Percentiles rank a stretch among this genome's conserved stretches.
Evolutionary conservation across 2,329 filamentous ascomycete species (phyloP).

Genomic region (Colletotrichum tabaci): DNA sequence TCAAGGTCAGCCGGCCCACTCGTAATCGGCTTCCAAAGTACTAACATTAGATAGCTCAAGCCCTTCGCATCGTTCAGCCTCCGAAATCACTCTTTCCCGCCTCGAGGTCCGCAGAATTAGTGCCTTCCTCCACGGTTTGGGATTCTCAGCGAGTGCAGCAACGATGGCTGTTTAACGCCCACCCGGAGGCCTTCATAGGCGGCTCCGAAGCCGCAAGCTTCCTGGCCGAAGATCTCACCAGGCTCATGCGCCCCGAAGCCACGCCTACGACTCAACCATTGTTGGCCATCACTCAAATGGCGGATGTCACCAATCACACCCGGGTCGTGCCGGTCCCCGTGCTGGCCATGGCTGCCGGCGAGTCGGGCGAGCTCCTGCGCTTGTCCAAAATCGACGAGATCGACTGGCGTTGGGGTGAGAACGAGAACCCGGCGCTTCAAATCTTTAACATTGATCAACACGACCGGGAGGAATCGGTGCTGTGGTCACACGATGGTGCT

Average conservation of each 20-base stretch:
- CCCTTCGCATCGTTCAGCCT: slow-evolving; percentile 31
- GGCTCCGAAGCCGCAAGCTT: slow-evolving; percentile 50
- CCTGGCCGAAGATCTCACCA: slow-evolving; percentile 55
- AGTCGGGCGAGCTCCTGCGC: slow-evolving; percentile 70
- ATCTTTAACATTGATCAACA: slow-evolving; percentile 60
- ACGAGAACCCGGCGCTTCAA: slow-evolving; percentile 62
- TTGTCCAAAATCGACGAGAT: slow-evolving; percentile 66
- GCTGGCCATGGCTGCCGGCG: slow-evolving; percentile 68
- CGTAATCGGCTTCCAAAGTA: background rate
- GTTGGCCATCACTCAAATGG: slow-evolving; percentile 71
- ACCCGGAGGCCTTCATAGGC: slow-evolving; percentile 66
- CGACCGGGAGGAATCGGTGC: slow-evolving; percentile 62
- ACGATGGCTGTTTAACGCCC: slow-evolving; percentile 65
- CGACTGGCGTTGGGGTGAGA: slow-evolving; percentile 67
- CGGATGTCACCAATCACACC: slow-evolving; percentile 54
- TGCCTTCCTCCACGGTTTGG: slow-evolving; percentile 24
- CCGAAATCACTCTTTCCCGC: slow-evolving; percentile 29
- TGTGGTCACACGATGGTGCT: slow-evolving; percentile 68
- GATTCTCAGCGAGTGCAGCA: slow-evolving; percentile 51
- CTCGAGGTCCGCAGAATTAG: slow-evolving; percentile 16
- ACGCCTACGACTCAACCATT: slow-evolving; percentile 51
- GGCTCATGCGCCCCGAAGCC: slow-evolving; percentile 49
- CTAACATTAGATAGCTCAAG: slow-evolving; percentile 24
- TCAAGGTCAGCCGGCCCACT: slow-evolving; percentile 25
- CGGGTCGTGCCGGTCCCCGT: slow-evolving; percentile 50